phyloP scores from a whole-genome alignment of 78 protist genomes.

The Mastigamoeba balamuthi region DNA sequence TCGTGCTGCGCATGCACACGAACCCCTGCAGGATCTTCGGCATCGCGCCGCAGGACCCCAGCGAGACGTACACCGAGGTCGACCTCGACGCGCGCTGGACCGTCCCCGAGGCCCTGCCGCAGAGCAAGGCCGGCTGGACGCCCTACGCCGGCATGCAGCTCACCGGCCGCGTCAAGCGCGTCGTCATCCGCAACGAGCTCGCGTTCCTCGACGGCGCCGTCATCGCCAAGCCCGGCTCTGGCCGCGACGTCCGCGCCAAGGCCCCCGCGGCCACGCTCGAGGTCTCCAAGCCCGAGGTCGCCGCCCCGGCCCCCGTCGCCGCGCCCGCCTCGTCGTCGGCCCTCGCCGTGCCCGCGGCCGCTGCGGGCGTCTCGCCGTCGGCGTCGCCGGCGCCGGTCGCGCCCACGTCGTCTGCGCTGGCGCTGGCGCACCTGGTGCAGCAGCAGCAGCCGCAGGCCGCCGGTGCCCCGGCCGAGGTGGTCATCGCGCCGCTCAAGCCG shows the following conservation, averaged over 20 bases:
- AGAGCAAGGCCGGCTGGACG: slow-evolving; percentile 44
- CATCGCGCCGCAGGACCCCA: slow-evolving; percentile 40
- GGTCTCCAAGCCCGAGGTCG: no score
- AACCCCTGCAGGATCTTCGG: slow-evolving; percentile 38
- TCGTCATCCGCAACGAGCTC: slow-evolving; percentile 30
- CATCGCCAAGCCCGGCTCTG: slow-evolving; percentile 25
- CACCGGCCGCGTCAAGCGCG: slow-evolving; percentile 31
- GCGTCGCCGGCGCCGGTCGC: no score
- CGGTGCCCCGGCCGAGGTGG: no score
- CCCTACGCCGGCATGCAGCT: slow-evolving; percentile 45
- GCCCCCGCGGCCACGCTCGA: no score
- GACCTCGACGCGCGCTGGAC: slow-evolving; percentile 50
- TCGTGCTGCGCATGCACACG: slow-evolving; percentile 31
- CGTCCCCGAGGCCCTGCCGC: slow-evolving; percentile 6
- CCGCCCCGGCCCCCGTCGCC: background rate
- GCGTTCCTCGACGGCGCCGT: slow-evolving; percentile 47
- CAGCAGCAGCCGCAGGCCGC: background rate
- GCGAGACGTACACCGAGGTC: slow-evolving; percentile 46
- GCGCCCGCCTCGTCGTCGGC: no score
- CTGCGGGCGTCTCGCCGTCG: no score
- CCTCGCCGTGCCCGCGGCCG: no score
- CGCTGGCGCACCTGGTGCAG: background rate
- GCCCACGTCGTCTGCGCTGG: no score
- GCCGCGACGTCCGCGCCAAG: slow-evolving; percentile 16
- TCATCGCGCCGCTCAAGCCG: background rate